Evolutionary conservation across 371 early-diverging fungal genomes (phyloP).

Genomic region (Mucor sp.): DNA sequence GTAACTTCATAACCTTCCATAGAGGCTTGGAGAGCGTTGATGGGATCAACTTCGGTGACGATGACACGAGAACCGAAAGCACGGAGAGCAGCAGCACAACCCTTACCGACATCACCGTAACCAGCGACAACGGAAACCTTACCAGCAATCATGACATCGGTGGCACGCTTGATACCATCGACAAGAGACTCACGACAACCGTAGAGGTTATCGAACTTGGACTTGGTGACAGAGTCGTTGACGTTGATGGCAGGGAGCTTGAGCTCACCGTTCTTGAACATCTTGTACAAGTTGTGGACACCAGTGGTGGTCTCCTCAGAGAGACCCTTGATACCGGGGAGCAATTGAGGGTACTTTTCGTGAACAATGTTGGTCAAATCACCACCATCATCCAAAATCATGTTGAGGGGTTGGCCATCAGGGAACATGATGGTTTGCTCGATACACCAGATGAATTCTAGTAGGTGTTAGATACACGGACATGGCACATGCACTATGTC

Average conservation of each 20-base stretch:
- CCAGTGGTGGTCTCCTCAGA: constrained; percentile 99
- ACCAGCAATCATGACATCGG: constrained; percentile 99
- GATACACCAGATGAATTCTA: constrained; percentile 99
- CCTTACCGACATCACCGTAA: constrained; percentile 99
- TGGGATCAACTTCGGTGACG: constrained; percentile 98
- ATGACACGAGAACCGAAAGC: constrained; percentile 99
- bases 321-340: constrained; percentile 86
- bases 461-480: background rate
- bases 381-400: constrained; percentile 99
- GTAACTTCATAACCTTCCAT: constrained; percentile 99
- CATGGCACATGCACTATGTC: background rate
- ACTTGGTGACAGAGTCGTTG: constrained; percentile 99
- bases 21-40: constrained; percentile 98
- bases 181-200: constrained; percentile 99
- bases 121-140: constrained; percentile 98
- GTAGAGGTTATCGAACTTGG: constrained; percentile 99
- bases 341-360: constrained; percentile 90
- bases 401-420: constrained; percentile 94
- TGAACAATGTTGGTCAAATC: constrained; percentile 97
- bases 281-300: constrained; percentile 98
- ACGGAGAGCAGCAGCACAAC: constrained; percentile 97
- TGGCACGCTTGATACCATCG: constrained; percentile 99
- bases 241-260: constrained; percentile 99
- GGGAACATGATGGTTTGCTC: constrained; percentile 96
- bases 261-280: constrained; percentile 93